Base-by-base conservation (phyloP, 495 filamentous ascomycete genomes). In the Aspergillus diversus region DNA sequence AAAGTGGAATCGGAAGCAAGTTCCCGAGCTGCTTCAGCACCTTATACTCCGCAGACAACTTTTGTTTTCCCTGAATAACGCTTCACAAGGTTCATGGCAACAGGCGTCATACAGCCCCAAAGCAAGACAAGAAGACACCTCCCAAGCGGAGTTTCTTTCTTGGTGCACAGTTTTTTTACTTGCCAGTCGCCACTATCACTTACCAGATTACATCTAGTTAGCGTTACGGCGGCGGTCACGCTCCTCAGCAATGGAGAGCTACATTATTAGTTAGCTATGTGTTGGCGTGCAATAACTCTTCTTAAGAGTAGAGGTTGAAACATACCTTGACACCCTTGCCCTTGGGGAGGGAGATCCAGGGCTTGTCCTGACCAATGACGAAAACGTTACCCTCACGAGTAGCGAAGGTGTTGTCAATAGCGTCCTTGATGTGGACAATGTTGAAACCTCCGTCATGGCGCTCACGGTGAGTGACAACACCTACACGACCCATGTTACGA, bases 401-500 rank as follows among this genome's bases (percentile, higher is more conserved):
- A 71, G 96, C 92, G 84, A 97, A 99, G 73, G 91, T 90, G 88
- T 98, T 99, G 87, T 98, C 95, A 79, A 99, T 90, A 66, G 93
- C 95, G 74, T 99, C 95, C 90, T 99, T 97, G 80, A 99, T 89
- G 86, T 98, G 96, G 80, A 98, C 92, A 72, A 98, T 95, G 87
- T 92, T 92, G 90, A 99, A 99, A 81, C 96, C 95, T 83, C 95
- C 95, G 69, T 99, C 95, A 87, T 98, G 95, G 69, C 94, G 92
- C 87, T 99, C 95, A 84, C 95, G 93, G 87, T 98, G 92, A 68
- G 96, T 98, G 85, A 99, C 93, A 77, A 98, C 95, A 89, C 96
- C 95, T 74, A 98, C 93, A 92, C 95, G 96, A 77, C 95, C 95
- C 92, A 97, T 97, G 88, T 97, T 97, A 78, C 94, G 94, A 88